Evolutionary conservation across 2,329 filamentous ascomycete genomes (phyloP), one percentile per base, ranked within the genome.

Genomic region (Microascus cirrosus): DNA sequence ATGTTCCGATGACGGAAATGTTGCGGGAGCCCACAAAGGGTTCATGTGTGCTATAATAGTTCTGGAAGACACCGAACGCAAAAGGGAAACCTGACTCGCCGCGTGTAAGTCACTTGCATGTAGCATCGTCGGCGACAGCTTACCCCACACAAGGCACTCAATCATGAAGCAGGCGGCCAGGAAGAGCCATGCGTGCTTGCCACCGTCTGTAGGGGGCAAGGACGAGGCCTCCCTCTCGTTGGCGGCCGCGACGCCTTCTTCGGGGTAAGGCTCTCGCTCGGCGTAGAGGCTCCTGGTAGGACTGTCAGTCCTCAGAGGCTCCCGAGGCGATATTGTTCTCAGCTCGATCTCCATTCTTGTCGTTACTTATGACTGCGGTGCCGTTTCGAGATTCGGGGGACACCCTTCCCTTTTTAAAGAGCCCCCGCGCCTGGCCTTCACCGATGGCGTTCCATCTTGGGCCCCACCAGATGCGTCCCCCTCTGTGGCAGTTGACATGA

Each of bases 61-160:
- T 77, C 63, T 89, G 84, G 64, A 90, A 89, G 25, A 90, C 77
- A 51, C 86, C 86, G 66, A 85, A 90, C 0, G 83, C 77, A 58
- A 84, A 84, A 0, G 84, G 81, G 59, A 89, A 87, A 2, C 85
- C 84, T 87, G 48, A 15, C 2, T 48, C 5, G n/a, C 42, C n/a
- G 12, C n/a, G n/a, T 48, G 42, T 48, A 20, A 48, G 42, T 48
- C 12, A 20, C 42, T 22, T 4, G 2, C 18, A 22, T 8, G 3
- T 48, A 22, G 15, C 42, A 48, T n/a, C 3, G 12, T 5, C n/a
- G 18, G 11, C 15, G n/a, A 20, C 22, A 22, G 11, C 56, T 2
- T n/a, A 57, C 56, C 56, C 56, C 56, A 53, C 10, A 57, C 56
- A 25, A 65, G 59, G 2, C 60, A 64, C 50, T 65, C 64, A 11